Evolutionary conservation across 1,284 basidiomycete species (phyloP).

Genomic region (Volvariella surrecta): DNA sequence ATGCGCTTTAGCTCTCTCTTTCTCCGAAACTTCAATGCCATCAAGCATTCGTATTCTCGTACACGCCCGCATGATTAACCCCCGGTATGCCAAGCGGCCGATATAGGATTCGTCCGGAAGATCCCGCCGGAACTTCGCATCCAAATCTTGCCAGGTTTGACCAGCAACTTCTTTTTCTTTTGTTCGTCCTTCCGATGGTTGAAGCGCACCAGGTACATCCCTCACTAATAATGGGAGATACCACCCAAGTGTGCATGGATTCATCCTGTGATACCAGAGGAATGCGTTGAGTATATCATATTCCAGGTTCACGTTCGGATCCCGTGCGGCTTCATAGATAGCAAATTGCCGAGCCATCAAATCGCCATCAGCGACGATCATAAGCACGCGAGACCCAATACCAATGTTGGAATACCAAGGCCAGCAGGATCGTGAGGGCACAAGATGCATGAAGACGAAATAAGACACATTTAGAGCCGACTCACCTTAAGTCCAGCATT

Average conservation of each 20-base stretch:
- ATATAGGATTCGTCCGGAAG: constrained; percentile 84
- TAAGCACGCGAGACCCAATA: no score
- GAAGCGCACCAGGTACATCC: constrained; percentile 58
- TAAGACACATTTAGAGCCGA: constrained; percentile 5
- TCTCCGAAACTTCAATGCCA: constrained; percentile 70
- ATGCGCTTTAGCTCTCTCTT: constrained; percentile 77
- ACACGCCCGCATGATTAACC: constrained; percentile 75
- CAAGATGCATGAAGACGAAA: neutral
- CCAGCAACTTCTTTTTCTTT: constrained; percentile 20
- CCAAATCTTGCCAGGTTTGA: constrained; percentile 62
- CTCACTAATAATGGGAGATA: constrained; percentile 80
- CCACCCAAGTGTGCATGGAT: constrained; percentile 91
- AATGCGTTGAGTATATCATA: neutral
- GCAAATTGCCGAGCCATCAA: neutral
- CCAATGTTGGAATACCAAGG: no score
- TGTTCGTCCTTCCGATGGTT: constrained; percentile 40
- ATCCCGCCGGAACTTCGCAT: constrained; percentile 79
- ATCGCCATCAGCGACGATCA: no score
- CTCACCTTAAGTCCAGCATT: constrained; percentile 86
- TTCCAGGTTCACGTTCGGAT: no score
- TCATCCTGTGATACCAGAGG: constrained; percentile 49
- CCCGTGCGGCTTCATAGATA: constrained; percentile 6
- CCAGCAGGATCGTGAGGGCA: no score
- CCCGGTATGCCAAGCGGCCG: constrained; percentile 80
- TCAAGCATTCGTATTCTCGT: constrained; percentile 64